Conservation (phyloP, 2,329 filamentous ascomycete species). For the Pestalotiopsis sp. region DNA sequence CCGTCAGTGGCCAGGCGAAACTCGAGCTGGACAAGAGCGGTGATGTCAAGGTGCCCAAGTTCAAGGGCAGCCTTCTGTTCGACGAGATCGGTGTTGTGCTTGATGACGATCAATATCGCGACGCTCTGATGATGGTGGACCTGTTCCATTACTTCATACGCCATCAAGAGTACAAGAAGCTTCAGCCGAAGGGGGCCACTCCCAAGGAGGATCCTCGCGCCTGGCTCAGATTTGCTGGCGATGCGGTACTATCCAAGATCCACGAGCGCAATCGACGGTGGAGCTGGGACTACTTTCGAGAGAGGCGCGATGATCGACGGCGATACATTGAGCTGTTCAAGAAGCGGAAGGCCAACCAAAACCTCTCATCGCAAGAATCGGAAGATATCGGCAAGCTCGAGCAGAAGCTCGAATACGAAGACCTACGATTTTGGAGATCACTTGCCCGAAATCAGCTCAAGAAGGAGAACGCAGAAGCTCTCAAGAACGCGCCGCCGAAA, state of each 20-base stretch:
- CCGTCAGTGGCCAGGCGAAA: conserved; percentile 92
- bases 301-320: conserved; percentile 85
- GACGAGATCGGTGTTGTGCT: conserved; percentile 98
- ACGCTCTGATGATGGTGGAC: conserved; percentile 97
- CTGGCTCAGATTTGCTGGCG: conserved; percentile 89
- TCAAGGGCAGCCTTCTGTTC: conserved; percentile 90
- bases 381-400: conserved; percentile 79
- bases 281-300: conserved; percentile 95
- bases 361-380: conserved; percentile 69
- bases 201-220: conserved; percentile 90
- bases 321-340: conserved; percentile 96
- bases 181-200: conserved; percentile 78
- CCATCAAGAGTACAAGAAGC: conserved; percentile 94
- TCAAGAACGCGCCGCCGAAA: conserved; percentile 62
- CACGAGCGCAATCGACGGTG: conserved; percentile 90
- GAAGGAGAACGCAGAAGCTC: conserved; percentile 91
- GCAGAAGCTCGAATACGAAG: conserved; percentile 88
- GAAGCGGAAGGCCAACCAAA: conserved; percentile 79
- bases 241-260: conserved; percentile 89
- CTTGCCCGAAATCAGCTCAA: conserved; percentile 90
- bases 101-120: conserved; percentile 96
- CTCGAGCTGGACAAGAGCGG: conserved; percentile 95
- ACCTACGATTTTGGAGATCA: conserved; percentile 95
- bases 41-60: conserved; percentile 75
- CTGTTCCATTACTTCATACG: conserved; percentile 98